phyloP scores from a whole-genome alignment of 1,284 basidiomycete species.

The Leucoagaricus sp. region DNA sequence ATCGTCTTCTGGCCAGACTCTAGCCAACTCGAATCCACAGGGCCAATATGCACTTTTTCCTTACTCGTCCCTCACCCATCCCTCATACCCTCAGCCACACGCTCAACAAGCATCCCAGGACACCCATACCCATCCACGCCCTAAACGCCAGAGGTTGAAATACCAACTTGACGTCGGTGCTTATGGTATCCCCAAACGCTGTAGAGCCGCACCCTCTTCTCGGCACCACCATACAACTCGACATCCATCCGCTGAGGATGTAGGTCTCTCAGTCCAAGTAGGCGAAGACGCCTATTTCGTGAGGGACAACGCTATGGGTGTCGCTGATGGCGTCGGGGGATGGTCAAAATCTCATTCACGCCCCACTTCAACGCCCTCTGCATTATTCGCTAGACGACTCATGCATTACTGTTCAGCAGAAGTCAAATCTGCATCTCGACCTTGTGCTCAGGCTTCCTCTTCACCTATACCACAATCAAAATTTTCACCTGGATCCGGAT shows the following conservation, averaged over 20 bases:
- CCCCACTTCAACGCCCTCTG: constrained; percentile 54
- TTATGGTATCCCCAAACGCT: constrained; percentile 62
- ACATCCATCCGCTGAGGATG: constrained; percentile 20
- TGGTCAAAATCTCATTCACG: constrained; percentile 55
- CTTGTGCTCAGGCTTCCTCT: constrained; percentile 10
- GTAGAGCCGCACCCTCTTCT: constrained; percentile 19
- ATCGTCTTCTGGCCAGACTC: constrained; percentile 30
- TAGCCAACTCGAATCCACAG: constrained; percentile 31
- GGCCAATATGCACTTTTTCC: constrained; percentile 26
- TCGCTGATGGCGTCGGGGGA: constrained; percentile 89
- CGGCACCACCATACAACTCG: constrained; percentile 14
- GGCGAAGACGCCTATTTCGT: constrained; percentile 90
- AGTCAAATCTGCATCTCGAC: constrained; percentile 28
- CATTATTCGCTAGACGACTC: constrained; percentile 80
- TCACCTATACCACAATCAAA: constrained; percentile 6
- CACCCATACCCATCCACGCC: constrained; percentile 23
- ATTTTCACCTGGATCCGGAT: constrained; percentile 2
- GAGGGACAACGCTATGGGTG: constrained; percentile 79
- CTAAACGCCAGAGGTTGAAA: constrained; percentile 42
- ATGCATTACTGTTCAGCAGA: constrained; percentile 82
- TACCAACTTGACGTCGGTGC: constrained; percentile 75
- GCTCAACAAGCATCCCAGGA: constrained; percentile 22
- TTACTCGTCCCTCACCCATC: constrained; percentile 34
- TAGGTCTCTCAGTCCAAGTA: constrained; percentile 63
- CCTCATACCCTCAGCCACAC: constrained; percentile 21